A percentile compares a stretch with the other conserved stretches of the same genome.
Conservation (phyloP, 1,284 basidiomycete species). For the Puccinia triticina region DNA sequence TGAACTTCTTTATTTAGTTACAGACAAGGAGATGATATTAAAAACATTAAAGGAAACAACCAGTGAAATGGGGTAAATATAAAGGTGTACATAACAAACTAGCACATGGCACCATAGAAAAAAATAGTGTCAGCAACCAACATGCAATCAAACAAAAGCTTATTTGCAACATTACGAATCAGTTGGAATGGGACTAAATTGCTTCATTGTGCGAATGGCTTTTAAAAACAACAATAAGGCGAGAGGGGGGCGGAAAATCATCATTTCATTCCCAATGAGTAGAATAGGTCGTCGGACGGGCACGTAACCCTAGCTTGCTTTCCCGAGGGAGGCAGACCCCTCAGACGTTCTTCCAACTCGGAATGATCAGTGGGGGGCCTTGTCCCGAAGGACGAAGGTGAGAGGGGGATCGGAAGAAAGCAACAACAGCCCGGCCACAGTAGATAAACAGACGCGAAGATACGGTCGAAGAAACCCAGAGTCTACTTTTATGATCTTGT, state of each 20-base stretch:
- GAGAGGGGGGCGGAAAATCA: conserved; percentile 27
- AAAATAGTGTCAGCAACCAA: too few species aligned
- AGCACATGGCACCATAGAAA: too few species aligned
- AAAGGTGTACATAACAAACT: too few species aligned
- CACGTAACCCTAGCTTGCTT: conserved; percentile 34
- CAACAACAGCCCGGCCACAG: conserved; percentile 10
- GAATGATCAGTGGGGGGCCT: conserved; percentile 32
- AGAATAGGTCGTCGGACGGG: conserved; percentile 36
- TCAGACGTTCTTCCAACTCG: conserved; percentile 23
- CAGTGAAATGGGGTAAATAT: too few species aligned
- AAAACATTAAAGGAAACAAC: too few species aligned
- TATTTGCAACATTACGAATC: too few species aligned
- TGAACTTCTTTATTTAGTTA: too few species aligned
- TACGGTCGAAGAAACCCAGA: conserved; percentile 11
- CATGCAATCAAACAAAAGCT: too few species aligned
- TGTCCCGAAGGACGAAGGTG: conserved; percentile 28
- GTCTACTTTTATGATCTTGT: conserved; percentile 36
- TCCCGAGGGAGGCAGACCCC: conserved; percentile 27
- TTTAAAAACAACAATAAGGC: background rate
- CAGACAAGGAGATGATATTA: too few species aligned
- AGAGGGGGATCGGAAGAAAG: conserved; percentile 26
- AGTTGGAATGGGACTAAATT: too few species aligned
- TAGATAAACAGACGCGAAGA: conserved; percentile 23
- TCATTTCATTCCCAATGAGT: conserved; percentile 33
- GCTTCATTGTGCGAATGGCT: too few species aligned